Evolutionary conservation across 768 basidiomycete genomes (phyloP).

Genomic region (Hydnum rufescens): DNA sequence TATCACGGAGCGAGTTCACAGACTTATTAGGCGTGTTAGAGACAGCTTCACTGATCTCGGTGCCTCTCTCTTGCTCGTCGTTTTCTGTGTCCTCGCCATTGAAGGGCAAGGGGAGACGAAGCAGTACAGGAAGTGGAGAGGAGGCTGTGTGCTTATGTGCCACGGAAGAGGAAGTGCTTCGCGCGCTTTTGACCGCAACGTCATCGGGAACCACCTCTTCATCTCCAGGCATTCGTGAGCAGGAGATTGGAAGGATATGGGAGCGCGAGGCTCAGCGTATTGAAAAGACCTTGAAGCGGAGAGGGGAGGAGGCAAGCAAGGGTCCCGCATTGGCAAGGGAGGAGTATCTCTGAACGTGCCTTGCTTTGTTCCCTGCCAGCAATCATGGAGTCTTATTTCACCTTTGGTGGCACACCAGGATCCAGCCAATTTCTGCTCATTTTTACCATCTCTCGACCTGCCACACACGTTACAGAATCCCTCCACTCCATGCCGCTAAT

Average conservation of each 20-base stretch:
- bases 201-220: not conserved
- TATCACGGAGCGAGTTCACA: conserved; percentile 10
- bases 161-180: conserved; percentile 8
- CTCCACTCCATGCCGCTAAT: too few relatives aligned
- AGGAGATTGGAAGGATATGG: conserved; percentile 6
- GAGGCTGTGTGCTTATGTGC: not conserved
- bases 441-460: too few relatives aligned
- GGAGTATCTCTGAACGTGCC: too few relatives aligned
- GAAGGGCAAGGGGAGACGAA: not conserved
- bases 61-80: conserved; percentile 2
- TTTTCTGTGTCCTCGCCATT: not conserved
- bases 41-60: conserved; percentile 7
- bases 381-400: too few relatives aligned
- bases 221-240: conserved; percentile 1
- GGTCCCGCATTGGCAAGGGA: too few relatives aligned
- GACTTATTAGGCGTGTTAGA: conserved; percentile 10
- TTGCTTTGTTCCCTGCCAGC: too few relatives aligned
- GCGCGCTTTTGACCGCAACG: conserved; percentile 1
- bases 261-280: conserved; percentile 4
- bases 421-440: too few relatives aligned
- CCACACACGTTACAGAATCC: too few relatives aligned
- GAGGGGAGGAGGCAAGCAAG: conserved; percentile 3
- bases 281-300: conserved; percentile 3
- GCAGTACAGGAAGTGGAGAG: too few relatives aligned
- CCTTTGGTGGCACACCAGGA: too few relatives aligned